Conservation (phyloP, 2,329 filamentous ascomycete genomes). For the Incumbomyces delicatus region DNA sequence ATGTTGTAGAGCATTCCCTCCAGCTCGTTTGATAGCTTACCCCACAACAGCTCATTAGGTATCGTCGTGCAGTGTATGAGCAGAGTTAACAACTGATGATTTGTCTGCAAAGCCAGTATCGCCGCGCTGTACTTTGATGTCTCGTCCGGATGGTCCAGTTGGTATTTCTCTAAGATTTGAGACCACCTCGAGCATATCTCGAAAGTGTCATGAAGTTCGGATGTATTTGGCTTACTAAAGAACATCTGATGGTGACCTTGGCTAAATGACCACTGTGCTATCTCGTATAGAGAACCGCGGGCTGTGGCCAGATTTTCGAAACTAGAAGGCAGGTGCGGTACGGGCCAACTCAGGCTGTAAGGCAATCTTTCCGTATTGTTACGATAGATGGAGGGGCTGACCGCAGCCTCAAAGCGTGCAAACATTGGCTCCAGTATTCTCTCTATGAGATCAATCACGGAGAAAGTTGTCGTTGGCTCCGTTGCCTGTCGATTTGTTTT, state of each 20-base stretch:
- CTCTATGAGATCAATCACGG: conserved; percentile 2
- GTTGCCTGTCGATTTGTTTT: neutral
- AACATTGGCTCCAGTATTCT: conserved; percentile 6
- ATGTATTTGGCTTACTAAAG: neutral
- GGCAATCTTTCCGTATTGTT: neutral
- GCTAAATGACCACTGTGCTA: conserved; percentile 6
- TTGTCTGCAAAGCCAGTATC: conserved; percentile 4
- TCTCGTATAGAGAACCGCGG: conserved; percentile 5
- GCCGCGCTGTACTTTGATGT: neutral
- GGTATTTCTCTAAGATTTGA: neutral
- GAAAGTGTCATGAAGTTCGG: neutral
- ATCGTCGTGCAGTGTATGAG: conserved; percentile 4
- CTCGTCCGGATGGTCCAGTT: neutral
- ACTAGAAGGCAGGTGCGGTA: neutral
- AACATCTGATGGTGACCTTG: conserved; percentile 6
- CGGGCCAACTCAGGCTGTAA: neutral
- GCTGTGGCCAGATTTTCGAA: conserved; percentile 5
- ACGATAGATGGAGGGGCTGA: conserved; percentile 4
- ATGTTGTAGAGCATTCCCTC: conserved; percentile 3
- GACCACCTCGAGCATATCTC: conserved; percentile 5
- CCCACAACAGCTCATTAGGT: conserved; percentile 4
- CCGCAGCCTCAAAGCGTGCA: conserved; percentile 6
- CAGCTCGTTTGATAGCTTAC: neutral
- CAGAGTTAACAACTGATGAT: conserved; percentile 4
- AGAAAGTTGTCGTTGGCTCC: neutral